Base-by-base conservation (phyloP, 495 filamentous ascomycete species). In the Halenospora varia region DNA sequence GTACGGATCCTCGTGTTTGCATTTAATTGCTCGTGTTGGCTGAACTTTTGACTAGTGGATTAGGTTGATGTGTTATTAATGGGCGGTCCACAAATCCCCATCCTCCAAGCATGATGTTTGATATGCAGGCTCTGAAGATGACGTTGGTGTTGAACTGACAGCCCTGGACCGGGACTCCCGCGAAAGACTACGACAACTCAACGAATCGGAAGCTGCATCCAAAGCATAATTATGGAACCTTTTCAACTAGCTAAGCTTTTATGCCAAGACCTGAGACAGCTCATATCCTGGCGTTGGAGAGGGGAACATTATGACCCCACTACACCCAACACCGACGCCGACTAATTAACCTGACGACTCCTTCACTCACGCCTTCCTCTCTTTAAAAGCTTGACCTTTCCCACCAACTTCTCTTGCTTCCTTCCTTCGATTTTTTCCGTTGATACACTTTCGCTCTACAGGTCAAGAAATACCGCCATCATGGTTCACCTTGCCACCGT, bases 401-500 rank as follows among this genome's bases (percentile, higher is more conserved):
- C n/a, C n/a, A n/a, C n/a, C n/a, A n/a, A n/a, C n/a, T n/a, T n/a
- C n/a, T n/a, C n/a, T n/a, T n/a, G n/a, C n/a, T n/a, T n/a, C n/a
- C n/a, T n/a, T n/a, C n/a, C n/a, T n/a, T n/a, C n/a, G n/a, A n/a
- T n/a, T n/a, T n/a, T n/a, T n/a, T n/a, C n/a, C n/a, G n/a, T n/a
- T n/a, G n/a, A n/a, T n/a, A n/a, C n/a, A n/a, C n/a, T n/a, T n/a
- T n/a, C n/a, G n/a, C n/a, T n/a, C n/a, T n/a, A n/a, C n/a, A n/a
- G n/a, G n/a, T n/a, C n/a, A n/a, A n/a, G n/a, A n/a, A 24, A 49
- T 20, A 62, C 61, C 63, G 71, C 64, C 61, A 85, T 56, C 46
- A 90, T 89, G 87, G 87, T 90, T 42, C 87, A 90, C 63, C 80
- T 90, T 48, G 64, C 77, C 41, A 68, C 66, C 53, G 74, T 90